A percentile compares a stretch with the other conserved stretches of the same genome.
Conservation (phyloP, 2,329 filamentous ascomycete species). For the Fusarium temperatum region DNA sequence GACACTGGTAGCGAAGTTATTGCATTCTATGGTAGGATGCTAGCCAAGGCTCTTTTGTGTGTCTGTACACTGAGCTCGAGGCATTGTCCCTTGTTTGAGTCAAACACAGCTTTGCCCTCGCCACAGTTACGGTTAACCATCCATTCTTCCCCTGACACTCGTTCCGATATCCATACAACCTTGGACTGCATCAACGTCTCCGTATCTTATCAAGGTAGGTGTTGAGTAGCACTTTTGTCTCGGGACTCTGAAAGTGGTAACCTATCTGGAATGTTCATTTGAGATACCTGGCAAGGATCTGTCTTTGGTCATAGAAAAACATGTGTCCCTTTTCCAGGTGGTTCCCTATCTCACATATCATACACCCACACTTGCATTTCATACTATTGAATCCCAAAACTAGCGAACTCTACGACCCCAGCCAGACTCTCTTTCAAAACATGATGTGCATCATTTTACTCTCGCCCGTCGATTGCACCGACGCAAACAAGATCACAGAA, state of each 20-base stretch:
- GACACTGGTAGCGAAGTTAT: too few relatives aligned
- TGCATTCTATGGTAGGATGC: not conserved
- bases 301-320: too few relatives aligned
- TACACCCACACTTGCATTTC: not conserved
- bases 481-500: not conserved
- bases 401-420: not conserved
- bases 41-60: not conserved
- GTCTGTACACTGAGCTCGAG: fast-evolving
- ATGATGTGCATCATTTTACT: not conserved
- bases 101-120: not conserved
- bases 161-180: too few relatives aligned
- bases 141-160: not conserved
- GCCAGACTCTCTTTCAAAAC: not conserved
- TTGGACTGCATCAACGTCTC: not conserved
- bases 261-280: not conserved
- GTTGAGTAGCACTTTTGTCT: too few relatives aligned
- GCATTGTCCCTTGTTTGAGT: fast-evolving
- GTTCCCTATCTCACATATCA: not conserved
- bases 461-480: not conserved
- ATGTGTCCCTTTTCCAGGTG: not conserved
- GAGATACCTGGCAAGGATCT: not conserved
- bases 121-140: not conserved
- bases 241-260: not conserved
- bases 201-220: fast-evolving
- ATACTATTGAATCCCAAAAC: not conserved